Percentiles rank a stretch among this genome's conserved stretches.
phyloP scores from a whole-genome alignment of 2,329 filamentous ascomycete species.

The Metarhizium guizhouense region DNA sequence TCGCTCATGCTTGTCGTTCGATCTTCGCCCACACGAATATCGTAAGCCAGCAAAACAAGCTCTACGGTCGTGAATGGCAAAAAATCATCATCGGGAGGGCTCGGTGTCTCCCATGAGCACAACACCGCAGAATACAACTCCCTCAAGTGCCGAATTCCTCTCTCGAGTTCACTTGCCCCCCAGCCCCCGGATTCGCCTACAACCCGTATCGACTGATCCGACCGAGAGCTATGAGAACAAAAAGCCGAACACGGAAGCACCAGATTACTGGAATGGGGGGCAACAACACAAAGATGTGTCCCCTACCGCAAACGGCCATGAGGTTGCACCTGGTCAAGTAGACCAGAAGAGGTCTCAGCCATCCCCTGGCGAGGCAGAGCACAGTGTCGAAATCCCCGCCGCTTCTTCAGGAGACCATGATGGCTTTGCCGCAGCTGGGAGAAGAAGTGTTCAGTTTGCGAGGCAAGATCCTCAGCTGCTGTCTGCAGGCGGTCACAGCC shows the following conservation, averaged over 20 bases:
- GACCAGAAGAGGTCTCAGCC: not conserved
- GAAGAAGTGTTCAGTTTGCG: conserved; percentile 68
- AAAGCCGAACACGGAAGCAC: not conserved
- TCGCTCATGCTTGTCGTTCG: not conserved
- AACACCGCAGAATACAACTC: conserved; percentile 8
- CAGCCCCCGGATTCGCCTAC: conserved; percentile 5
- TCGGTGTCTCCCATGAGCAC: conserved; percentile 12
- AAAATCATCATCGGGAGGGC: conserved; percentile 4
- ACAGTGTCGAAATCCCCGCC: not conserved
- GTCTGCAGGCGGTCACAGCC: conserved; percentile 37
- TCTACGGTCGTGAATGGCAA: conserved; percentile 1
- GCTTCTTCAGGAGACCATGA: not conserved
- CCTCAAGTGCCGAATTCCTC: conserved; percentile 5
- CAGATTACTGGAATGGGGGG: conserved; percentile 13
- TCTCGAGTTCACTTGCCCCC: conserved; percentile 5
- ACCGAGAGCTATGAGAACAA: not conserved
- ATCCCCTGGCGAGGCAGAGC: not conserved
- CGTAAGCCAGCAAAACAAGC: not conserved
- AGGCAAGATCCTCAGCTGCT: conserved; percentile 41
- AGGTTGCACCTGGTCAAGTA: not conserved
- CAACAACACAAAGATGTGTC: conserved; percentile 6
- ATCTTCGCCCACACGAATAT: not conserved
- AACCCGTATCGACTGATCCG: conserved; percentile 1
- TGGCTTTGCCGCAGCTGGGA: conserved; percentile 7
- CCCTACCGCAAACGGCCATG: not conserved